Base-by-base conservation (phyloP, 768 basidiomycete species). In the Trametes cubensis region DNA sequence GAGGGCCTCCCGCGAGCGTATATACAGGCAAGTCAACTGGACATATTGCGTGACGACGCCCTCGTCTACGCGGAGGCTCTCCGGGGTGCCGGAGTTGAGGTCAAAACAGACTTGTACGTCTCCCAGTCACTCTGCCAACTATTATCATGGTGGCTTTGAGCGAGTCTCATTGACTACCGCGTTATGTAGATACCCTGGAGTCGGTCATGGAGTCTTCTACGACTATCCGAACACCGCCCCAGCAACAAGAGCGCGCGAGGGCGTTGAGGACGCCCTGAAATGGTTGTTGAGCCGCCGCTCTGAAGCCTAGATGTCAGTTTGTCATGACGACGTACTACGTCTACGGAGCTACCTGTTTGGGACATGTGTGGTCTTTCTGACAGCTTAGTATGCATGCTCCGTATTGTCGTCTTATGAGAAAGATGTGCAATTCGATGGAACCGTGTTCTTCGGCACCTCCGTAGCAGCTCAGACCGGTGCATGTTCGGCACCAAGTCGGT, bases 11-110 rank as follows among this genome's bases (percentile, higher is more conserved):
- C 72, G 0, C 67, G 68, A 2, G 59, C 65, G 15, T 72, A 67
- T 47, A 59, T 73, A 15, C 72, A 72, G 42, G 62, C 69, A 15
- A 40, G 46, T 38, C 70, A 70, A 1, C n/a, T 60, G 13, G 72
- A 74, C 50, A 66, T 68, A 2, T 40, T 72, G 38, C 64, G 71
- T 15, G 73, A 74, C 46, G 73, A 74, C 47, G 72, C 66, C 4
- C 38, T 70, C 11, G 48, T 73, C 6, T 74, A 72, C 48, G 73
- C 67, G 44, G 62, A 66, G 28, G 38, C 67, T 5, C 60, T 73
- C 17, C 57, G 66, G 14, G 67, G 71, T 38, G 58, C 57, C 5
- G 66, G 69, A 0, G 70, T 72, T 2, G 21, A 59, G 30, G 70
- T 68, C 7, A 70, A 65, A 46, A 23, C 71, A 17, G 65, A 66